Conservation (phyloP, 192 early-diverging fungal genomes). For the Helicostylum pulchrum region DNA sequence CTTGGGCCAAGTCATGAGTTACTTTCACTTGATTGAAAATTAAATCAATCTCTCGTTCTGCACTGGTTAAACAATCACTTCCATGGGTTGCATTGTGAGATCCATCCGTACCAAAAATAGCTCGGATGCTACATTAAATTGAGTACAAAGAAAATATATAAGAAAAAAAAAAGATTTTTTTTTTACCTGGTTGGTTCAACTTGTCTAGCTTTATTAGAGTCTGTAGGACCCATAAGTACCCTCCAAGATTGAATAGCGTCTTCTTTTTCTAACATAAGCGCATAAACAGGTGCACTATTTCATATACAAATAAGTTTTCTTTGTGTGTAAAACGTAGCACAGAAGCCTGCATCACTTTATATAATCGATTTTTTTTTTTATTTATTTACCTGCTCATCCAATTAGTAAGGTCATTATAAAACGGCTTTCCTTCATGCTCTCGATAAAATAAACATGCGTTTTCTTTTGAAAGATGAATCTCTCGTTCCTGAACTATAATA, state of each 20-base stretch:
- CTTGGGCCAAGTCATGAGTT: neutral
- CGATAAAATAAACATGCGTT: constrained; percentile 20
- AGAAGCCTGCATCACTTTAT: neutral
- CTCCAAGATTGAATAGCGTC: constrained; percentile 50
- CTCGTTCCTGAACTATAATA: constrained; percentile 34
- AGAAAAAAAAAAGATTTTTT: neutral
- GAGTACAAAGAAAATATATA: neutral
- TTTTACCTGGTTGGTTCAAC: constrained; percentile 38
- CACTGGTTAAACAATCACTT: constrained; percentile 44
- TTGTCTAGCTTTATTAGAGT: constrained; percentile 34
- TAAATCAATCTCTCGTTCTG: constrained; percentile 43
- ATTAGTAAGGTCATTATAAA: constrained; percentile 34
- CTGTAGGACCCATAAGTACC: constrained; percentile 49
- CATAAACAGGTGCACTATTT: constrained; percentile 41
- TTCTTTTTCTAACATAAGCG: constrained; percentile 51
- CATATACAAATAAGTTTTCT: neutral
- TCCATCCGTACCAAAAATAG: constrained; percentile 50
- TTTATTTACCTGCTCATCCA: constrained; percentile 46
- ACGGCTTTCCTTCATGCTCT: constrained; percentile 34
- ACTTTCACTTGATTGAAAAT: constrained; percentile 33
- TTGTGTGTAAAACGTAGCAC: constrained; percentile 1
- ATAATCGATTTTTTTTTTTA: neutral
- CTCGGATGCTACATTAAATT: constrained; percentile 39
- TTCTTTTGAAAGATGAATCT: constrained; percentile 42
- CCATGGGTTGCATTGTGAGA: constrained; percentile 56